These are phyloP conservation scores for Zygosaccharomyces siamensis DNA, from an alignment of 805 yeast species.

Conservation along the genomic window DNA sequence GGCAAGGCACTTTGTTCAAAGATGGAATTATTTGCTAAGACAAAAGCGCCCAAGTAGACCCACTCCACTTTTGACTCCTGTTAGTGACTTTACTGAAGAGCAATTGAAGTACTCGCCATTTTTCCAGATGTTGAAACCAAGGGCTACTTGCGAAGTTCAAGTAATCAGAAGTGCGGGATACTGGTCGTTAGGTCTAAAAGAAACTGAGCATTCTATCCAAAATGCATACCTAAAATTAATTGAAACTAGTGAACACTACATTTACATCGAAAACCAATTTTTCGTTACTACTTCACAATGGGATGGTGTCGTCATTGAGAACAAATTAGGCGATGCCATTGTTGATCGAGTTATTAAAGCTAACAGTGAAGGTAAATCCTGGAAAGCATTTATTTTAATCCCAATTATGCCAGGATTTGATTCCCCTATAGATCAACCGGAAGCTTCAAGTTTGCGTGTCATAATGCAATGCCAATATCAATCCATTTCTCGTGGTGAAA, in stretches of 20 bases:
- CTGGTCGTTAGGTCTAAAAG: constrained; percentile 89
- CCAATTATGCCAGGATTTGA: constrained; percentile 98
- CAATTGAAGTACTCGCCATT: constrained; percentile 56
- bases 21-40: constrained; percentile 92
- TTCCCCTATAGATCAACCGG: constrained; percentile 86
- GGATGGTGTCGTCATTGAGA: constrained; percentile 78
- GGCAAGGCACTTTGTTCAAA: constrained; percentile 89
- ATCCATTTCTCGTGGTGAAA: constrained; percentile 85
- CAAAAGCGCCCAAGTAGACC: constrained; percentile 92
- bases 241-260: constrained; percentile 87
- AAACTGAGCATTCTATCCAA: constrained; percentile 84
- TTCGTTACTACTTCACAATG: constrained; percentile 85
- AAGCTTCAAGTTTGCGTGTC: constrained; percentile 90
- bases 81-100: constrained; percentile 73
- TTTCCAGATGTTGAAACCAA: constrained; percentile 39
- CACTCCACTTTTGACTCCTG: constrained; percentile 89
- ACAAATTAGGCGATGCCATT: constrained; percentile 87
- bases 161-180: constrained; percentile 80
- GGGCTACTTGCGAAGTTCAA: constrained; percentile 91
- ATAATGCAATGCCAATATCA: constrained; percentile 95
- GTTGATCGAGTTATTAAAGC: constrained; percentile 96
- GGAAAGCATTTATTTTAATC: constrained; percentile 89
- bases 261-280: constrained; percentile 94
- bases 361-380: constrained; percentile 61
- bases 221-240: constrained; percentile 87